Evolutionary conservation across 1,284 basidiomycete genomes (phyloP).

Genomic region (Moniliophthora roreri): DNA sequence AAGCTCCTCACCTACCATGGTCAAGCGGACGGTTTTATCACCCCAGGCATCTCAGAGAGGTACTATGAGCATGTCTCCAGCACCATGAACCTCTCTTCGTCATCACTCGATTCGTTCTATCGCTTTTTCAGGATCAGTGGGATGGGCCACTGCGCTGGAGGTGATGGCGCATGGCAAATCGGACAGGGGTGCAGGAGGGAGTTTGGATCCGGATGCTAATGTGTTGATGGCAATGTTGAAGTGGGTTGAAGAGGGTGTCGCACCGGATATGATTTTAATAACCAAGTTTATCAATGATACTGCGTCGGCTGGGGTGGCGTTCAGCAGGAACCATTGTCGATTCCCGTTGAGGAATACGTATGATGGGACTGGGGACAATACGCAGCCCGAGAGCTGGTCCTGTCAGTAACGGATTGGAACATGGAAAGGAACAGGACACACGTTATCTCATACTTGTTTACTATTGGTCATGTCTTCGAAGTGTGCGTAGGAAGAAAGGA

Average conservation of each 20-base stretch:
- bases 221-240: constrained; percentile 16
- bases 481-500: too few species aligned
- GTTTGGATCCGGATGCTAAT: constrained; percentile 13
- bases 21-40: constrained; percentile 17
- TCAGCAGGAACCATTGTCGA: constrained; percentile 16
- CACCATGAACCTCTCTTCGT: constrained; percentile 13
- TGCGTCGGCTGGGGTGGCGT: constrained; percentile 7
- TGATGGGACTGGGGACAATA: constrained; percentile 12
- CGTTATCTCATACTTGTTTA: too few species aligned
- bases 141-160: constrained; percentile 18
- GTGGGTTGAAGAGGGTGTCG: constrained; percentile 19
- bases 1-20: constrained; percentile 24
- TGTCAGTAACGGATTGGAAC: background rate
- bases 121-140: constrained; percentile 18
- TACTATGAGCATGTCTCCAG: constrained; percentile 15
- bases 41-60: constrained; percentile 18
- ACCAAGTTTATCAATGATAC: constrained; percentile 14
- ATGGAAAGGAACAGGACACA: too few species aligned
- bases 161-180: constrained; percentile 18
- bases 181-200: constrained; percentile 5
- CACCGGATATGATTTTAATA: constrained; percentile 17
- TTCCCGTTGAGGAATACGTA: constrained; percentile 17
- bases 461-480: too few species aligned
- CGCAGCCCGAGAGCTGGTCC: constrained; percentile 10
- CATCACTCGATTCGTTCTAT: constrained; percentile 14